phyloP scores from a whole-genome alignment of 2,329 filamentous ascomycete species.

The Fusarium sp. region DNA sequence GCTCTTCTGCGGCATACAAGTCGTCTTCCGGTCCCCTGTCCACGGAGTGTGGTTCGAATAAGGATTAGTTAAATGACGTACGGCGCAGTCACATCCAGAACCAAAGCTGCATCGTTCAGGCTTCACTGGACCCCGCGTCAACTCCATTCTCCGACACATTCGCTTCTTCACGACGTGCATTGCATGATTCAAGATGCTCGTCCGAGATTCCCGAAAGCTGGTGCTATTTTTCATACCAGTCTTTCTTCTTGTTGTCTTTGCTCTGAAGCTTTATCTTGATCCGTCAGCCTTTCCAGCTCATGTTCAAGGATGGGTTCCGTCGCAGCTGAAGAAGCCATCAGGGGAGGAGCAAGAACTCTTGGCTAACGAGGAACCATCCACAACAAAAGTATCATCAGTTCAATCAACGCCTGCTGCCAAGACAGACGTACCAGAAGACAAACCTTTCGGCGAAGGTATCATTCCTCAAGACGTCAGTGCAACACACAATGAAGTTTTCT shows the following conservation, averaged over 20 bases:
- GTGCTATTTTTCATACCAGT: slow-evolving; percentile 49
- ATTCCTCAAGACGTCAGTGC: slow-evolving; percentile 1
- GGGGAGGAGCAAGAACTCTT: slow-evolving; percentile 1
- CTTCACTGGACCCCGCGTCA: not conserved
- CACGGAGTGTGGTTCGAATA: slow-evolving; percentile 17
- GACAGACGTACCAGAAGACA: not conserved
- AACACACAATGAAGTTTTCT: slow-evolving; percentile 58
- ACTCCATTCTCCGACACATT: slow-evolving; percentile 2
- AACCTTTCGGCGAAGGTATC: not conserved
- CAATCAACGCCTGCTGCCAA: slow-evolving; percentile 1
- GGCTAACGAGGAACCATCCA: not conserved
- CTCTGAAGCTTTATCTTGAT: slow-evolving; percentile 36
- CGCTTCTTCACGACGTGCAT: not conserved
- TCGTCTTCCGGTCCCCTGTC: not conserved
- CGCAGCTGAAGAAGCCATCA: slow-evolving; percentile 4
- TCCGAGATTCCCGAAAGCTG: slow-evolving; percentile 50
- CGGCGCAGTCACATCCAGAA: not conserved
- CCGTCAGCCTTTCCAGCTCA: slow-evolving; percentile 6
- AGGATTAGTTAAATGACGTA: slow-evolving; percentile 17
- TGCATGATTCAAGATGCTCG: slow-evolving; percentile 47
- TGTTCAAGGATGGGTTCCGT: slow-evolving; percentile 19
- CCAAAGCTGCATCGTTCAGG: slow-evolving; percentile 1
- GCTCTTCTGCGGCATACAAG: slow-evolving; percentile 3
- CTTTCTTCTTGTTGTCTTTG: slow-evolving; percentile 49
- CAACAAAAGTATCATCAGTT: not conserved